A percentile compares a stretch with the other conserved stretches of the same genome.
These are phyloP conservation scores for Debaryomyces castellii DNA, from an alignment of 805 yeast genomes.

Conservation along the genomic window DNA sequence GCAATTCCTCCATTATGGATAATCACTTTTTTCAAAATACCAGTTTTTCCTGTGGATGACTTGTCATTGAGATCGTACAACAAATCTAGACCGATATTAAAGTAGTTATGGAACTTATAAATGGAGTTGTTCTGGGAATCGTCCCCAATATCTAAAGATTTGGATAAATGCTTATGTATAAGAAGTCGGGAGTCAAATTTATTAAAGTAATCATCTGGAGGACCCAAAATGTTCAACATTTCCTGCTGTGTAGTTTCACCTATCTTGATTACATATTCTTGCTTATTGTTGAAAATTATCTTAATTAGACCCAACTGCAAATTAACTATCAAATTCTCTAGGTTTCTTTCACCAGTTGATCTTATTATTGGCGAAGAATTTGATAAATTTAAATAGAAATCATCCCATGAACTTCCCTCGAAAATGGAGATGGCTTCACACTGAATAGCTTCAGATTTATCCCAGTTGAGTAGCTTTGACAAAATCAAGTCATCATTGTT, in stretches of 20 bases:
- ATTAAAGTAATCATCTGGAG: conserved; percentile 53
- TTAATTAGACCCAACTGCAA: conserved; percentile 20
- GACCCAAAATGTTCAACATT: conserved; percentile 47
- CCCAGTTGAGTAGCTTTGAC: conserved; percentile 33
- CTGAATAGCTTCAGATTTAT: conserved; percentile 26
- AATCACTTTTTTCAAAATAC: conserved; percentile 45
- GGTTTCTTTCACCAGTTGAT: background rate
- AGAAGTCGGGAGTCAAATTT: conserved; percentile 44
- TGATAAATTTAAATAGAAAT: conserved; percentile 12
- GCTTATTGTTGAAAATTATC: conserved; percentile 15
- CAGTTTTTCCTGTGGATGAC: conserved; percentile 16
- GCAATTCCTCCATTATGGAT: conserved; percentile 51
- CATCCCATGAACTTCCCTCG: conserved; percentile 36
- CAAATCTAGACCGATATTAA: conserved; percentile 52
- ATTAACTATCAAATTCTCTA: conserved; percentile 14
- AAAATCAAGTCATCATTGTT: conserved; percentile 21
- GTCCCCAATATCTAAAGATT: conserved; percentile 10
- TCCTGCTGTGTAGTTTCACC: conserved; percentile 52
- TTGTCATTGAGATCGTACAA: conserved; percentile 42
- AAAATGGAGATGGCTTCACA: conserved; percentile 42
- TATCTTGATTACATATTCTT: conserved; percentile 21
- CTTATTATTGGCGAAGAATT: background rate
- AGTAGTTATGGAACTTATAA: conserved; percentile 56
- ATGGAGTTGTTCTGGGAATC: conserved; percentile 8
- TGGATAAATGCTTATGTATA: conserved; percentile 35